Base-by-base conservation (phyloP, 2,329 filamentous ascomycete species). In the Eutypa lata region DNA sequence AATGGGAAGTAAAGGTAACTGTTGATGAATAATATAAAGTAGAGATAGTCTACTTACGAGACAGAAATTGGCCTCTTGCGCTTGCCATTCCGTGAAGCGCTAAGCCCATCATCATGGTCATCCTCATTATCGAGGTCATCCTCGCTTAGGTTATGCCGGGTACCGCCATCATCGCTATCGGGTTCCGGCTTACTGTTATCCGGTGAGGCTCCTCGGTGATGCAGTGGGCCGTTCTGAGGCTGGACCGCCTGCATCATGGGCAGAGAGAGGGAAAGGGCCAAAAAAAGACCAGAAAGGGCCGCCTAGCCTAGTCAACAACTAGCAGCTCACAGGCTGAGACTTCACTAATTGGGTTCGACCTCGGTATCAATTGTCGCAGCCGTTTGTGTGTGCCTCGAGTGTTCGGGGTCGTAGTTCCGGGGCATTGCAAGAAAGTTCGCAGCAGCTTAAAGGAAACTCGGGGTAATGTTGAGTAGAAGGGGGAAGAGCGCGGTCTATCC, bases 51-150 rank as follows among this genome's bases (percentile, higher is more conserved):
- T 48, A 75, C 75, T 62, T 76, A 84, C 81, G 81, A 84, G 55
- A 84, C 81, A 54, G 81, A 83, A 48, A 83, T 75, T 54, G 80
- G 80, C 53, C 82, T 75, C 67, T 84, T 86, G 57, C 82, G 78
- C 68, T 86, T 86, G 53, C 78, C 75, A 55, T 67, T 71, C 49
- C 73, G 73, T 28, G 67, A 67, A 21, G 69, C 64, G 48, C 78
- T 74, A 38, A 62, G 56, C 47, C 71, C 55, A 49, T 62, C 63
- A 31, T 68, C 65, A 47, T 66, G 62, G 11, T 65, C 60, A 50
- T 62, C 53, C 53, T 75, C 74, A 43, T 79, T 76, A 49, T 75
- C 71, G 47, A 67, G 63, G 44, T 76, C 73, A 48, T 74, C 74
- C 37, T 63, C 73, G 63, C 77, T 81, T 48, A 76, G 72, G 51